phyloP scores from a whole-genome alignment of 2,329 filamentous ascomycete species.

The Geoglossum cookeanum region DNA sequence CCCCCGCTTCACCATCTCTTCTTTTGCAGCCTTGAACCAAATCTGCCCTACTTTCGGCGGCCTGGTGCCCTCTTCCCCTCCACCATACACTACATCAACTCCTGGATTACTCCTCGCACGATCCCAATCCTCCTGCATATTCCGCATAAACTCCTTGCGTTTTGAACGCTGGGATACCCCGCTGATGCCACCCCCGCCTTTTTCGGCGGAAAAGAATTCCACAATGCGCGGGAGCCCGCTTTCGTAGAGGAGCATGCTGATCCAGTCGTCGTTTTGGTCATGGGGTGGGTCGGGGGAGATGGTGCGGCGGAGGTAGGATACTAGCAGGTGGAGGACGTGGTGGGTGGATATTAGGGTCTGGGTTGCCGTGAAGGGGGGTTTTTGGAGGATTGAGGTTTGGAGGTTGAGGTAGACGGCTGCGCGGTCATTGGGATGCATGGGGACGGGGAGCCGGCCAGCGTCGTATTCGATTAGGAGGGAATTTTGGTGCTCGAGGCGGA shows the following conservation, averaged over 20 bases:
- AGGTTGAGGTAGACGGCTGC: slow-evolving; percentile 19
- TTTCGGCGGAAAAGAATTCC: slow-evolving; percentile 14
- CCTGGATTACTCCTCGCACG: slow-evolving; percentile 7
- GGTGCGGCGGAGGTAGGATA: slow-evolving; percentile 21
- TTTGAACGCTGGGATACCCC: slow-evolving; percentile 4
- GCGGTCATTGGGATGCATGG: slow-evolving; percentile 18
- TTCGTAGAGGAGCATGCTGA: slow-evolving; percentile 12
- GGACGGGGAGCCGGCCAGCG: slow-evolving; percentile 20
- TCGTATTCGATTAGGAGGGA: slow-evolving; percentile 20
- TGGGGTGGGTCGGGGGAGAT: slow-evolving; percentile 18
- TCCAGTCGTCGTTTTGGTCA: slow-evolving; percentile 13
- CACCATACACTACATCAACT: slow-evolving; percentile 5
- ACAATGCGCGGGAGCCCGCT: slow-evolving; percentile 10
- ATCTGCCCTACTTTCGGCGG: slow-evolving; percentile 13
- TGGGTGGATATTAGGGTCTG: slow-evolving; percentile 22
- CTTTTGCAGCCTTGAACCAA: slow-evolving; percentile 14
- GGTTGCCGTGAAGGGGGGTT: slow-evolving; percentile 23
- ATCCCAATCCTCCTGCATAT: slow-evolving; percentile 14
- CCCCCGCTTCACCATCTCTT: slow-evolving; percentile 11
- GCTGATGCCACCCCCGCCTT: slow-evolving; percentile 7
- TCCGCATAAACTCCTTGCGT: slow-evolving; percentile 13
- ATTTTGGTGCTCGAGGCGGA: slow-evolving; percentile 21
- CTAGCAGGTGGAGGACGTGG: slow-evolving; percentile 22
- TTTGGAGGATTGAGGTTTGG: slow-evolving; percentile 20
- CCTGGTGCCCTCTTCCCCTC: slow-evolving; percentile 4